phyloP scores from a whole-genome alignment of 2,329 filamentous ascomycete genomes.

The Phaeomoniella chlamydospora region DNA sequence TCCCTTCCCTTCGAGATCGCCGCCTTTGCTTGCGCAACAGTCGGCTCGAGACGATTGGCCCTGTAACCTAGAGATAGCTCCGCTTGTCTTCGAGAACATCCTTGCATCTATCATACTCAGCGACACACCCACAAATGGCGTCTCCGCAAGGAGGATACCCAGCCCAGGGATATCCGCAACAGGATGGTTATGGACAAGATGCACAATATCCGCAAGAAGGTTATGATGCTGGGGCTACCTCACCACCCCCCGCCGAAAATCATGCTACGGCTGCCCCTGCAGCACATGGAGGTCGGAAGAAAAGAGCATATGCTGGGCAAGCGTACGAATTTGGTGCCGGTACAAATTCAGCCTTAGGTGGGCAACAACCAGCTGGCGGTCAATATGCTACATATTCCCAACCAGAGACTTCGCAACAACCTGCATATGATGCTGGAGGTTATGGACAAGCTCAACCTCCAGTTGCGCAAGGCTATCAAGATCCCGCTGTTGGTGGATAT shows the following conservation, averaged over 20 bases:
- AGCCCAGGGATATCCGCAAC: slow-evolving; percentile 24
- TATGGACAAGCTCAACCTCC: slow-evolving; percentile 19
- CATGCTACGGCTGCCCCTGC: slow-evolving; percentile 7
- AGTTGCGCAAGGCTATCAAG: slow-evolving; percentile 17
- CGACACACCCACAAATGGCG: slow-evolving; percentile 28
- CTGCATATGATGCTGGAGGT: slow-evolving; percentile 27
- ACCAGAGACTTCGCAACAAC: slow-evolving; percentile 29
- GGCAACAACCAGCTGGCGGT: slow-evolving; percentile 36
- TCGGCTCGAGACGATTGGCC: not conserved
- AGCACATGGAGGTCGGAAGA: slow-evolving; percentile 45
- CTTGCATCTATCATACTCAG: too few relatives aligned
- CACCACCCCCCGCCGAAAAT: slow-evolving; percentile 13
- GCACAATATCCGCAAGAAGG: slow-evolving; percentile 21
- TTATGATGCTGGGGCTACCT: slow-evolving; percentile 18
- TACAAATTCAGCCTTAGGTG: slow-evolving; percentile 55
- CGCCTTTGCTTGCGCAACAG: too few relatives aligned
- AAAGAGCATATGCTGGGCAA: slow-evolving; percentile 84
- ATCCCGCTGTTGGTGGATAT: slow-evolving; percentile 43
- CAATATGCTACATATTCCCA: slow-evolving; percentile 49
- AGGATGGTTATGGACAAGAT: slow-evolving; percentile 32
- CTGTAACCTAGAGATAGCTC: not conserved
- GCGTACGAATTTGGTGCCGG: slow-evolving; percentile 87
- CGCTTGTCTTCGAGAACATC: too few relatives aligned
- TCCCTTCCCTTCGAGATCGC: slow-evolving; percentile 3
- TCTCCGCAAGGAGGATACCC: slow-evolving; percentile 37